A percentile compares a stretch with the other conserved stretches of the same genome.
Conservation (phyloP, 176 grass and related monocot species). For the Hordeum marinum region DNA sequence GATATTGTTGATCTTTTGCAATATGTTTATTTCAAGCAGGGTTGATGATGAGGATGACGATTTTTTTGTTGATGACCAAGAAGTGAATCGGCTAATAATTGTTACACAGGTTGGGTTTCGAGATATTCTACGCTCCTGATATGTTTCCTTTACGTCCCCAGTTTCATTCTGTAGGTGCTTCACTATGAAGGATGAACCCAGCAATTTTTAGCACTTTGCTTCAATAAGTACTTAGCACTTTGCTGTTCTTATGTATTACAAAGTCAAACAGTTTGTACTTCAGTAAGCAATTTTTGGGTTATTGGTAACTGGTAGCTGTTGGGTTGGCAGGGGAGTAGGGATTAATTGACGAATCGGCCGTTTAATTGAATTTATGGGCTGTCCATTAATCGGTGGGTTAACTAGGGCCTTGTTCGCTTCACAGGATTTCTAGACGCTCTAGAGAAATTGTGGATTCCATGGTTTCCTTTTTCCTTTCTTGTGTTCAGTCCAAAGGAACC, state of each 20-base stretch:
- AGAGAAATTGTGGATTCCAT: too few relatives aligned
- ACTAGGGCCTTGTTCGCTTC: too few relatives aligned
- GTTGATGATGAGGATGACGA: conserved; percentile 84
- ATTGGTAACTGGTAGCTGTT: too few relatives aligned
- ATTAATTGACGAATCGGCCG: too few relatives aligned
- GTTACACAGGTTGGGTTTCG: conserved; percentile 74
- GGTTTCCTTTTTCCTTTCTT: too few relatives aligned
- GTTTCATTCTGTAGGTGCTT: background rate
- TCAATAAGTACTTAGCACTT: background rate
- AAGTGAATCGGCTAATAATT: conserved; percentile 89
- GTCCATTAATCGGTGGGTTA: too few relatives aligned
- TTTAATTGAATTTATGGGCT: too few relatives aligned
- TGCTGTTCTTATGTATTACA: background rate
- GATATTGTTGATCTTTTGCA: conserved; percentile 21
- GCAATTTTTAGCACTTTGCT: conserved; percentile 3
- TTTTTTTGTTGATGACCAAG: conserved; percentile 89
- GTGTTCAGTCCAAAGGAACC: too few relatives aligned
- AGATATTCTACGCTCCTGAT: background rate
- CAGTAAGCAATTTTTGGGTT: background rate
- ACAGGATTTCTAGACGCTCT: too few relatives aligned
- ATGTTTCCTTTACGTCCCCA: background rate
- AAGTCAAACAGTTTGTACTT: background rate
- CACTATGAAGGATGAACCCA: background rate
- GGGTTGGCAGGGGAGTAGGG: too few relatives aligned
- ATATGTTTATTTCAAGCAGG: conserved; percentile 50